Evolutionary conservation across 2,329 filamentous ascomycete species (phyloP), one percentile per base, ranked within the genome.

Genomic region (Xylariomycetidae sp.): DNA sequence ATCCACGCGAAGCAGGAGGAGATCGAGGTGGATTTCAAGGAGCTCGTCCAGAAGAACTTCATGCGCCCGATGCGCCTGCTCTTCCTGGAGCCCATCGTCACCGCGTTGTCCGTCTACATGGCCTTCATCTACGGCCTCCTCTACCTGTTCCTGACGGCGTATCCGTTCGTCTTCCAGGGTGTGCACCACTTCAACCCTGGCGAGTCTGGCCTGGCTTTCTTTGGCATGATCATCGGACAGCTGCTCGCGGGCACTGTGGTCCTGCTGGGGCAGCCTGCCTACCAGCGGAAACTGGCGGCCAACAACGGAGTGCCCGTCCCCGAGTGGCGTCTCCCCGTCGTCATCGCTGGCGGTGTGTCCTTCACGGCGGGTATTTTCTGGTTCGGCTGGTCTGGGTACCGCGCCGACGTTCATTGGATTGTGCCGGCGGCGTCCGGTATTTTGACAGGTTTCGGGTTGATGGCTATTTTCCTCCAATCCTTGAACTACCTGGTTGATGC

Each of bases 131-230:
- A 89, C 51, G 83, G 72, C 5, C 36, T 56, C 8, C 74, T 94
- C 1, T 94, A 92, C 53, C 79, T 90, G 16, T 92, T 92, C 66
- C 69, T 95, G 33, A 89, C 86, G 0, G 85, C 87, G 1, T 94
- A 94, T 49, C 82, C 85, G 1, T 74, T 92, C 27, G 83, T 94
- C 30, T 94, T 92, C 62, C 68, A 82, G 41, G 67, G 70, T 17
- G 70, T 88, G 4, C 83, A 94, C 57, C 71, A 74, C 45, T 82
- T 90, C 65, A 76, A 64, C 20, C 51, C 70, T 2, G 88, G 88
- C 36, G 61, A 85, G 13, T 74, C 80, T 4, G 88, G 88, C 2
- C 70, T 95, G 5, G 80, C 87, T 5, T 94, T 88, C 58, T 86
- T 95, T 49, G 88, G 88, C 34, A 86, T 95, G 81, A 76, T 92